Base-by-base conservation (phyloP, 169 alveolate species). In the Cryptosporidium xiaoi region DNA sequence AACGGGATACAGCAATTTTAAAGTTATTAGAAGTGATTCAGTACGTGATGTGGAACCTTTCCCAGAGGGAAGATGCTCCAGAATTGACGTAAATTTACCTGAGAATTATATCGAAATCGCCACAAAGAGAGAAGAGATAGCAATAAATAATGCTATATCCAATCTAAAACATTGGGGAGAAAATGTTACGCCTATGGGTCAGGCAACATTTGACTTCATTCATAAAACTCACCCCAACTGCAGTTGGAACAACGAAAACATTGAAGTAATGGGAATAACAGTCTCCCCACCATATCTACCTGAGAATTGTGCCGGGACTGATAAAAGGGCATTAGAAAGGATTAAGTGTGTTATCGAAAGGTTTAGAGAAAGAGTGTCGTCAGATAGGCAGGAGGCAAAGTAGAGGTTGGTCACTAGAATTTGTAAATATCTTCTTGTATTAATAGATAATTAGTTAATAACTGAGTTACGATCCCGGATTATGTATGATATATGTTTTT, bases 201-300 rank as follows among this genome's bases (percentile, higher is more conserved):
- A 77, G 29, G 87, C 87, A 15, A 77, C 87, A 44, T 77, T 77
- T 62, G 71, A 77, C 24, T 77, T 77, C 15, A 77, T 77, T 16
- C 87, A 77, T 24, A 77, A 77, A 60, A 77, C 87, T 12, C 87
- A 77, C 18, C 87, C 87, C 29, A 77, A 77, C 33, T 77, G 87
- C 7, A 40, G 36, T 56, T 77, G 87, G 87, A 60, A 77, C 34
- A 44, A 62, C 51, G 71, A 48, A 34, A 60, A 77, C 48, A 77
- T 77, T 77, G 77, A 77, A 53, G 87, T 77, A 16, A 77, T 55
- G 87, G 87, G 71, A 4, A 77, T 77, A 29, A 77, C 87, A 7
- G 87, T 77, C 12, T 56, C 87, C 8, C 87, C 87, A 13, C 87
- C 87, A 40, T 77, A 77, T 62, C 64, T 60, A n/a, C 87, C 87